Conservation (phyloP, 257 asterid genomes). For the Nicotiana sylvestris region DNA sequence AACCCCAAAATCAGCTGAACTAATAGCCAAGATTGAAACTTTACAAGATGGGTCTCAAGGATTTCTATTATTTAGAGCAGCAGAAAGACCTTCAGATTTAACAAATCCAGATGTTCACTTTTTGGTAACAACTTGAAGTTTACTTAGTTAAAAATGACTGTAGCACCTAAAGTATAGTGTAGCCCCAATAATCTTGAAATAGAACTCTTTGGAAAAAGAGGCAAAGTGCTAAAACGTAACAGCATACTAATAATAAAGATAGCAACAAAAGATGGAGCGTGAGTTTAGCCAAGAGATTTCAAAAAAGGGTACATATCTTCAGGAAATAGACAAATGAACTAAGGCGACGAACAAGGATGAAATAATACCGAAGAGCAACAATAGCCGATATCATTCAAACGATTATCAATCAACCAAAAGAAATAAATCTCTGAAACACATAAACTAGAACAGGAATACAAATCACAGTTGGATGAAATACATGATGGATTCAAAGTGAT, state of each 20-base stretch:
- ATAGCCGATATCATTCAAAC: no score
- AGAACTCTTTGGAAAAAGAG: background rate
- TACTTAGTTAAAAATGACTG: background rate
- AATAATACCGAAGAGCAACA: no score
- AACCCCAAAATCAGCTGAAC: background rate
- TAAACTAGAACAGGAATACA: no score
- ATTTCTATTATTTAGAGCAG: no score
- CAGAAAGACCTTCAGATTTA: background rate
- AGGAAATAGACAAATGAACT: no score
- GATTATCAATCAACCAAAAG: no score
- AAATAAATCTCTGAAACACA: no score
- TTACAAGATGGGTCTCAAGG: background rate
- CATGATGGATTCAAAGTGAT: no score
- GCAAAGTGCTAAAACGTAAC: background rate
- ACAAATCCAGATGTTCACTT: background rate
- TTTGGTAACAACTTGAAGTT: background rate
- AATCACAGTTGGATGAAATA: no score
- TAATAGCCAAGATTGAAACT: constrained; percentile 20
- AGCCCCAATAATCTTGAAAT: background rate
- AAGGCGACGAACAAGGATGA: no score
- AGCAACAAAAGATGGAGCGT: background rate
- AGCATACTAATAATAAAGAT: background rate
- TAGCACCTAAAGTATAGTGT: background rate
- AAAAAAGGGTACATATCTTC: no score
- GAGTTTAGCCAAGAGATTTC: no score